A percentile compares a stretch with the other conserved stretches of the same genome.
These are phyloP conservation scores for Wickerhamomyces tratensis DNA, from an alignment of 805 yeast species.

Conservation along the genomic window DNA sequence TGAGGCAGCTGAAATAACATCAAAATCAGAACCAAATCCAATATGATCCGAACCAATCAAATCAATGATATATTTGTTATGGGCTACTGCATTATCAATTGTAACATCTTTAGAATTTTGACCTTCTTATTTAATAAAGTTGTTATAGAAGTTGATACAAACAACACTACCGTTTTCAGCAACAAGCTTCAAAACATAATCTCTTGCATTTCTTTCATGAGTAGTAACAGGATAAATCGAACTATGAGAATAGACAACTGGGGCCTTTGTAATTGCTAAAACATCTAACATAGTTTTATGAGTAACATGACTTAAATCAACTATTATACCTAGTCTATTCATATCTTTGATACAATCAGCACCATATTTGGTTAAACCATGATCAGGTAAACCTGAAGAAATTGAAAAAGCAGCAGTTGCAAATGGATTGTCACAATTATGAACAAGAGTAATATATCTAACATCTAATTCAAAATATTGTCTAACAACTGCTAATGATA, in stretches of 20 bases:
- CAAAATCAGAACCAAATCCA: constrained; percentile 36
- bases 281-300: constrained; percentile 32
- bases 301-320: constrained; percentile 35
- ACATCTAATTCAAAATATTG: constrained; percentile 35
- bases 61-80: constrained; percentile 28
- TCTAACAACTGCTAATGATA: constrained; percentile 33
- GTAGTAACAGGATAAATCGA: constrained; percentile 27
- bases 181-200: constrained; percentile 27
- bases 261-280: constrained; percentile 25
- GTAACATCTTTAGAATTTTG: constrained; percentile 15
- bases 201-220: constrained; percentile 32
- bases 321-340: constrained; percentile 39
- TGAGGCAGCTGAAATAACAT: constrained; percentile 34
- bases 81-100: constrained; percentile 32
- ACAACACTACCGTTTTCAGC: constrained; percentile 32
- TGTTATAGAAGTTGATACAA: constrained; percentile 30
- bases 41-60: constrained; percentile 36
- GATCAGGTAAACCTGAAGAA: constrained; percentile 29
- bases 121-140: constrained; percentile 18
- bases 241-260: constrained; percentile 35
- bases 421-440: constrained; percentile 41
- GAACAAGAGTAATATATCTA: constrained; percentile 36
- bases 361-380: constrained; percentile 29
- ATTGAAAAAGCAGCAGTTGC: constrained; percentile 39
- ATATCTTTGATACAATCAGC: constrained; percentile 28